Base-by-base conservation (phyloP, 768 basidiomycete species). In the Lactarius psammicola region DNA sequence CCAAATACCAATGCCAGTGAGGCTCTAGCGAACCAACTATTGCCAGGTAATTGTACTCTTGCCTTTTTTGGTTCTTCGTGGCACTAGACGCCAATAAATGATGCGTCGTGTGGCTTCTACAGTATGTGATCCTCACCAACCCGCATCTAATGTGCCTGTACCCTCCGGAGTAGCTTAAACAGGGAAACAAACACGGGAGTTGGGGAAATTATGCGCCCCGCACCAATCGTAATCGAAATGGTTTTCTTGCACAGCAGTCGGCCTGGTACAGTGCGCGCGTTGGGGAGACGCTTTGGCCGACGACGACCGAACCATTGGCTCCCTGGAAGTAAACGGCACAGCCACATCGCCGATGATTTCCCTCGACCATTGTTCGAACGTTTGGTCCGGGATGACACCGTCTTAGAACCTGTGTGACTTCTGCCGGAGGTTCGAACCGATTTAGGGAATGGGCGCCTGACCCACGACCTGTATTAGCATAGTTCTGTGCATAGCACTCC, bases 271-370 rank as follows among this genome's bases (percentile, higher is more conserved):
- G n/a, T 56, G 55, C 44, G 38, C 60, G 56, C 46, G 56, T 53
- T 42, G 49, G 58, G 28, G 23, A n/a, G 6, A 8, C 8, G 8
- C 10, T 23, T 55, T 20, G 33, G n/a, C 55, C 4, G 33, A 30
- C 34, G 10, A 49, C 18, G 13, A 33, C n/a, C 59, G 40, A 56
- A 15, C 28, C 40, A 36, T 42, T 40, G 65, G 57, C 46, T 3
- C 17, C 13, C 18, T 56, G 23, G 34, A 18, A 51, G 31, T 33
- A 11, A 34, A 62, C 30, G 31, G 57, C 66, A 67, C 66, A 67
- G 66, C 66, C 66, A 67, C 66, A 66, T 57, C 60, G 23, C 54
- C 42, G 28, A 18, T 33, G 26, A 38, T 51, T 59, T 55, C 38
- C 63, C 31, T 18, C 38, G 30, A 26, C 54, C 30, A 33, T 18